Conservation (phyloP, 805 yeast species). For the Saturnispora diversa region DNA sequence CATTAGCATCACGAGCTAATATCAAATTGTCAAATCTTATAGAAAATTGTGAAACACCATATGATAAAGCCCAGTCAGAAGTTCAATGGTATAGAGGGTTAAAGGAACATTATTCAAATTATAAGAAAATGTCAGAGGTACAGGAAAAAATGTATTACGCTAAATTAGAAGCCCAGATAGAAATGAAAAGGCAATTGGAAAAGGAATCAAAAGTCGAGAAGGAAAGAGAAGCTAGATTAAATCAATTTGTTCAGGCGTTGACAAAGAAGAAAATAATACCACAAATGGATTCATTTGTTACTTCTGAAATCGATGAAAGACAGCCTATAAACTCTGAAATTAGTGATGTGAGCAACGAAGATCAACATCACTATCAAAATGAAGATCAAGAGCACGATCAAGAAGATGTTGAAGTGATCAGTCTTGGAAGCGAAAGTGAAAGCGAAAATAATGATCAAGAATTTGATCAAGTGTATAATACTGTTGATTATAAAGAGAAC, state of each 20-base stretch:
- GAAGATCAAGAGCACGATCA: conserved; percentile 12
- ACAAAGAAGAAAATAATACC: conserved; percentile 9
- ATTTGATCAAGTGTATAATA: not conserved
- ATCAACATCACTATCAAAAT: conserved; percentile 7
- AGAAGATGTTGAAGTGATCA: conserved; percentile 7
- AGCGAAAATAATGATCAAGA: not conserved
- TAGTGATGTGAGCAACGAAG: not conserved
- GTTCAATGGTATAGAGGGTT: conserved; percentile 16
- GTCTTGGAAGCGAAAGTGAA: conserved; percentile 4
- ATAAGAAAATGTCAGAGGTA: conserved; percentile 25
- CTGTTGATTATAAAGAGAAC: not conserved
- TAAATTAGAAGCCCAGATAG: conserved; percentile 29
- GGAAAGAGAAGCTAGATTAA: conserved; percentile 1
- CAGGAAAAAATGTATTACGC: conserved; percentile 34
- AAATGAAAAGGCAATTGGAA: conserved; percentile 4
- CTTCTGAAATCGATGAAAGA: conserved; percentile 8
- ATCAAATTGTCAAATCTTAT: conserved; percentile 15
- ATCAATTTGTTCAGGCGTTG: conserved; percentile 4
- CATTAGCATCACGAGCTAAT: conserved; percentile 26
- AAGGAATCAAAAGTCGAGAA: conserved; percentile 7
- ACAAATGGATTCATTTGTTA: conserved; percentile 7
- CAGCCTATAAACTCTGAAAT: not conserved
- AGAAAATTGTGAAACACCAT: not conserved
- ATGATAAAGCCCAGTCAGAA: conserved; percentile 2
- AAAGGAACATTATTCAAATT: conserved; percentile 28